phyloP scores from a whole-genome alignment of 192 early-diverging fungal species.

The Glomus cerebriforme region DNA sequence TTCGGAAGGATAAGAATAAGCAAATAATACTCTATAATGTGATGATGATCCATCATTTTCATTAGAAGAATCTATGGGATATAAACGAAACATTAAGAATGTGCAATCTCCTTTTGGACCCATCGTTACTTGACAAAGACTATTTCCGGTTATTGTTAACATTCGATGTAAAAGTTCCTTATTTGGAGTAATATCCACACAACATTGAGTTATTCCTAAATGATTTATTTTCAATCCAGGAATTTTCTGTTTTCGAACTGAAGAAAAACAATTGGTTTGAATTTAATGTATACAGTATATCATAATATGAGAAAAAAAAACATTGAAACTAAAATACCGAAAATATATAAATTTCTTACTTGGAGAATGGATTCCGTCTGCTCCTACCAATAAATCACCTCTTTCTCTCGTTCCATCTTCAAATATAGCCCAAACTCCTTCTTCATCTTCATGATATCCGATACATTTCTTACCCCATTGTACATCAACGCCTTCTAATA shows the following conservation, averaged over 20 bases:
- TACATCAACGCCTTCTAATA: constrained; percentile 17
- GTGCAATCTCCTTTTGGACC: not conserved
- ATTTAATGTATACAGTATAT: not conserved
- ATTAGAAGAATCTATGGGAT: not conserved
- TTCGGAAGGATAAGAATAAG: not conserved
- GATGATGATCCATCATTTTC: not conserved
- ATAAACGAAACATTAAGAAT: not conserved
- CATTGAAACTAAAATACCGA: not conserved
- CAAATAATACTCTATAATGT: not conserved
- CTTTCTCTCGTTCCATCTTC: constrained; percentile 8
- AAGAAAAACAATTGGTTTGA: not conserved
- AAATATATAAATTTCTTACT: not conserved
- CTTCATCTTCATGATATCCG: constrained; percentile 13
- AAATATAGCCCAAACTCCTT: constrained; percentile 11
- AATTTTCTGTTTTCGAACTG: constrained; percentile 19
- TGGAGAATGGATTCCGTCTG: constrained; percentile 22
- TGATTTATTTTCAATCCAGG: not conserved
- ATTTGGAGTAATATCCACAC: not conserved
- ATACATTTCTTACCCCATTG: constrained; percentile 10
- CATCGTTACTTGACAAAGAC: not conserved
- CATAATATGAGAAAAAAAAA: not conserved
- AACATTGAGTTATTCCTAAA: not conserved
- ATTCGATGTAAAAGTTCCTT: not conserved
- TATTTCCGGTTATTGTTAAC: not conserved
- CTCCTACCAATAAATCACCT: constrained; percentile 10